phyloP scores from a whole-genome alignment of 768 basidiomycete species.

The Imleria badia region DNA sequence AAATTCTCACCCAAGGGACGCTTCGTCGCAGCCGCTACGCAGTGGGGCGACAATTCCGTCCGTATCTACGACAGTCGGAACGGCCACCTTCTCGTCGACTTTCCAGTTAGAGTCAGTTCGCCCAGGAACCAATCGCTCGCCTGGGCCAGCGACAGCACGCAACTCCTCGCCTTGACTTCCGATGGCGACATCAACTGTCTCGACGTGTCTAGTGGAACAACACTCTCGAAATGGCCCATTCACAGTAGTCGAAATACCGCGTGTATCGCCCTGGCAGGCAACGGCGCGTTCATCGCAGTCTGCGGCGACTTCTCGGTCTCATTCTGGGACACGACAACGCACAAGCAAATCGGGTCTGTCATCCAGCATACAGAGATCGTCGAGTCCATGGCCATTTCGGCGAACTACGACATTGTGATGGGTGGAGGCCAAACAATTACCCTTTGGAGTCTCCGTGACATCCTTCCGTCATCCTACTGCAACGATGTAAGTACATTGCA shows the following conservation, averaged over 20 bases:
- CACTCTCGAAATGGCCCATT: background rate
- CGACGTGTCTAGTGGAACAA: background rate
- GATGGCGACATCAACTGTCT: background rate
- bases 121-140: background rate
- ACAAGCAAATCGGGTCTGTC: background rate
- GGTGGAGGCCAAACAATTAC: too few species aligned
- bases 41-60: background rate
- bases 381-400: too few species aligned
- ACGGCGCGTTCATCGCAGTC: background rate
- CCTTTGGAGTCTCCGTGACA: too few species aligned
- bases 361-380: too few species aligned
- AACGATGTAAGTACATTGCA: too few species aligned
- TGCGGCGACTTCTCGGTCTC: background rate
- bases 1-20: constrained; percentile 5
- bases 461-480: too few species aligned
- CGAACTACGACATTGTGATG: too few species aligned
- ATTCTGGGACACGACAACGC: background rate
- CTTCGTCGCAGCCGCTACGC: background rate
- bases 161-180: background rate
- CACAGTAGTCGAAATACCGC: too few species aligned
- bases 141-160: background rate
- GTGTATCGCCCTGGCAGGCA: background rate
- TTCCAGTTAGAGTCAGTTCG: background rate
- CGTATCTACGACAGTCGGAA: background rate
- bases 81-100: background rate